phyloP scores from a whole-genome alignment of 345 rosid genomes.

The Cardamine chenopodiifolia region DNA sequence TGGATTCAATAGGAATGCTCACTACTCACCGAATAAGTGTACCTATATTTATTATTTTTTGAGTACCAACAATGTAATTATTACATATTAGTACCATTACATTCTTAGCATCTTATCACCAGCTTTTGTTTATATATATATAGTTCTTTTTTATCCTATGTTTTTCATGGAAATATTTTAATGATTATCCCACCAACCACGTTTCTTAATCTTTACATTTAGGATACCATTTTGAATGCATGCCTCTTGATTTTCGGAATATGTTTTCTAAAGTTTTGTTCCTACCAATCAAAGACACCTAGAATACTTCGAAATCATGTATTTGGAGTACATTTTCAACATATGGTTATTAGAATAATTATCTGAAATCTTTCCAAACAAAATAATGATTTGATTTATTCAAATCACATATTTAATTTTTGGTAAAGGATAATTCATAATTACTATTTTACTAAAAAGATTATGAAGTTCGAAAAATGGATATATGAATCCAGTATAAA shows the following conservation, averaged over 20 bases:
- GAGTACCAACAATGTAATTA: conserved; percentile 16
- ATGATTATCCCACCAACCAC: conserved; percentile 45
- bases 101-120: conserved; percentile 26
- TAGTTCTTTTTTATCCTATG: conserved; percentile 15
- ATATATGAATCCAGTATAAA: no score
- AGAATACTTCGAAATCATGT: conserved; percentile 3
- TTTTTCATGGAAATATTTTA: conserved; percentile 25
- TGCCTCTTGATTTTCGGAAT: conserved; percentile 1
- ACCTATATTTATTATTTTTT: not conserved
- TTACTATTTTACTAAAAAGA: no score
- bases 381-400: no score
- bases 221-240: conserved; percentile 15
- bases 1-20: conserved; percentile 10
- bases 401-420: no score
- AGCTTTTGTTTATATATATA: conserved; percentile 24
- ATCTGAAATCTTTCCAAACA: no score
- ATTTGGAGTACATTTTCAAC: not conserved
- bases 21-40: not conserved
- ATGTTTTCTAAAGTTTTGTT: conserved; percentile 6
- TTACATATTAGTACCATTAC: conserved; percentile 16
- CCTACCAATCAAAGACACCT: conserved; percentile 10
- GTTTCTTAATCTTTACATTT: conserved; percentile 47
- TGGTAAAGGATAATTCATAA: no score
- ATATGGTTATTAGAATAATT: no score
- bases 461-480: no score